Evolutionary conservation across 495 filamentous ascomycete genomes (phyloP), one percentile per base, ranked within the genome.

Genomic region (Penicillium fimorum): DNA sequence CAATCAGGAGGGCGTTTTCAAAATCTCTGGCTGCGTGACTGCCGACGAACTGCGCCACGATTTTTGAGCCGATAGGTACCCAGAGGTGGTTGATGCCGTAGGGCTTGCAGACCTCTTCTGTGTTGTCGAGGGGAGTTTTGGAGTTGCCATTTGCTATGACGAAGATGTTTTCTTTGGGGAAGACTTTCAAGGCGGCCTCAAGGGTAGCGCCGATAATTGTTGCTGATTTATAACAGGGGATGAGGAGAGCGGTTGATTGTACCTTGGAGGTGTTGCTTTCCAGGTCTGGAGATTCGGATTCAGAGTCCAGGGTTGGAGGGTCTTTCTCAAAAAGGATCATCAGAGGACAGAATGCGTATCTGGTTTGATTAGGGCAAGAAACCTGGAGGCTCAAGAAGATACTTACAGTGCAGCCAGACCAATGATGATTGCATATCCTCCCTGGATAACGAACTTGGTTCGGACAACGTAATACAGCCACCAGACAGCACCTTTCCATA

Each of bases 221-320:
- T 3, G 66, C 76, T 10, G 76, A 75, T 60, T 76, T 74, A 50
- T 79, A 79, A 54, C 77, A 79, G 8, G 77, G 77, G 22, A 80
- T 80, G 20, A 80, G 49, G 2, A 80, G 65, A 0, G 76, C 76
- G 0, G 76, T 78, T n/a, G 64, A 66, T 55, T 58, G 54, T 11
- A 27, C 68, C 45, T 56, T 63, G 17, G 58, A 59, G 8, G 32
- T 55, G 24, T 57, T 63, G 55, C 52, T 56, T 47, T 50, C 60
- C 17, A 56, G 33, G 17, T 65, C 62, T 5, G 44, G 9, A 4
- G 53, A 41, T 24, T 50, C 50, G 0, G 48, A 30, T 50, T 58
- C 43, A 0, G 54, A 20, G 0, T 50, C 22, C 11, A 44, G 50
- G 15, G 51, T 50, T 1, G 70, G 71, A 18, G 70, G 70, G n/a